A percentile compares a stretch with the other conserved stretches of the same genome.
Evolutionary conservation across 352 stramenopile species (phyloP).

Genomic region (Globisporangium takayamanum): DNA sequence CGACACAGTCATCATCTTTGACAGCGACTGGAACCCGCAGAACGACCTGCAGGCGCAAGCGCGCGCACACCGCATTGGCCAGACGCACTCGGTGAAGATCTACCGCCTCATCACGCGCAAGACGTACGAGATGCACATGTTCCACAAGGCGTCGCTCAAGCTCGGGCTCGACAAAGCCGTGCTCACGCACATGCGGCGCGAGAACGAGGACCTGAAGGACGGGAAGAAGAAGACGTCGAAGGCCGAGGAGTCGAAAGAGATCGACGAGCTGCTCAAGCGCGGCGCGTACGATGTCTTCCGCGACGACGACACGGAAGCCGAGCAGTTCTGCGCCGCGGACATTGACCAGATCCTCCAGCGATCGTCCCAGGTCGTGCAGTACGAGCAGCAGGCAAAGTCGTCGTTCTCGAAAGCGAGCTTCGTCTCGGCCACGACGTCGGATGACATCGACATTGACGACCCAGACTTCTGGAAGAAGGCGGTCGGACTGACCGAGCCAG

Average conservation of each 20-base stretch:
- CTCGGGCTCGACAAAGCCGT: conserved; percentile 92
- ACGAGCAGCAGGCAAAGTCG: conserved; percentile 75
- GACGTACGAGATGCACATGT: conserved; percentile 95
- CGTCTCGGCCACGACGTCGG: conserved; percentile 78
- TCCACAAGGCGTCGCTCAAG: conserved; percentile 90
- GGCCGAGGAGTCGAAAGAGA: conserved; percentile 85
- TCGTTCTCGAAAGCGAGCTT: conserved; percentile 93
- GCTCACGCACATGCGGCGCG: conserved; percentile 86
- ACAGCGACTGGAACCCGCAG: conserved; percentile 98
- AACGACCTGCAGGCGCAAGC: conserved; percentile 95
- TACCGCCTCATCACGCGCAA: conserved; percentile 87
- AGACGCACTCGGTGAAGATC: conserved; percentile 88
- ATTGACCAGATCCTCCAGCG: conserved; percentile 97
- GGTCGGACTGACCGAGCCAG: conserved; percentile 75
- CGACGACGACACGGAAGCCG: conserved; percentile 86
- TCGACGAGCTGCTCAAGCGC: conserved; percentile 89
- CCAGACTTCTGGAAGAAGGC: conserved; percentile 99
- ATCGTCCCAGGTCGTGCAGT: conserved; percentile 81
- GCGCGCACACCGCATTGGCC: conserved; percentile 87
- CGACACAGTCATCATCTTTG: conserved; percentile 97
- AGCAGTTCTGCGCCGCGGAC: conserved; percentile 96
- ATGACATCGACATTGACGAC: conserved; percentile 97
- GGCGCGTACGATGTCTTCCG: conserved; percentile 90
- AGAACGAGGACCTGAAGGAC: conserved; percentile 76
- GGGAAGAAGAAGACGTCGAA: conserved; percentile 62